Evolutionary conservation across 2,329 filamentous ascomycete species (phyloP).

Genomic region (Paracamarosporium sp.): DNA sequence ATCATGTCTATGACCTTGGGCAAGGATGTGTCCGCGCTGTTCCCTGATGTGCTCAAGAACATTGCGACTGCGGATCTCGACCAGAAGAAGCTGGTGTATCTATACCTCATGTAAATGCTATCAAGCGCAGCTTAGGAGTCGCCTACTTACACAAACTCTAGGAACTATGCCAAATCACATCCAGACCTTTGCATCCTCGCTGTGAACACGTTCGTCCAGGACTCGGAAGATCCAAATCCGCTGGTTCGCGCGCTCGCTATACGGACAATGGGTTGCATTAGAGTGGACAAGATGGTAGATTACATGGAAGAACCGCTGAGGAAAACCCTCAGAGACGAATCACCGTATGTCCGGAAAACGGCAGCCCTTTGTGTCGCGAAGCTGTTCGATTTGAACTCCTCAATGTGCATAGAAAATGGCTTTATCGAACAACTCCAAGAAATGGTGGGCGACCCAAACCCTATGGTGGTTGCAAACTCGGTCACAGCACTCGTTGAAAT

Average conservation of each 20-base stretch:
- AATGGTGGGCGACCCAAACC: constrained; percentile 95
- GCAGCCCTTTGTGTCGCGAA: constrained; percentile 98
- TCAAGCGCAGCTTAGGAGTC: neutral
- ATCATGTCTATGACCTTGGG: constrained; percentile 99
- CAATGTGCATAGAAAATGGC: constrained; percentile 94
- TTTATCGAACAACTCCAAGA: constrained; percentile 95
- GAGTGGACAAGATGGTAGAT: constrained; percentile 99
- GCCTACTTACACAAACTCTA: constrained; percentile 47
- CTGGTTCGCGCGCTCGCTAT: constrained; percentile 94
- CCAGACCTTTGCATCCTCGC: constrained; percentile 98
- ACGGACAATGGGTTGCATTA: constrained; percentile 97
- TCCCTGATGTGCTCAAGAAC: constrained; percentile 98
- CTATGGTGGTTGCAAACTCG: constrained; percentile 98
- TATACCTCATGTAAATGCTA: constrained; percentile 83
- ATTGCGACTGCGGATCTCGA: constrained; percentile 94
- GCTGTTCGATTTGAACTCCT: constrained; percentile 91
- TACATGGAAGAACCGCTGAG: constrained; percentile 98
- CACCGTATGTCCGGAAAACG: constrained; percentile 97
- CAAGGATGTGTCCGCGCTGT: constrained; percentile 96
- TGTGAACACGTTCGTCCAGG: constrained; percentile 98
- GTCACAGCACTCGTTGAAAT: constrained; percentile 95
- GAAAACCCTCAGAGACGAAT: constrained; percentile 96
- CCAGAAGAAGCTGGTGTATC: constrained; percentile 99
- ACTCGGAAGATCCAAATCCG: constrained; percentile 97
- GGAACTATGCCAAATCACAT: constrained; percentile 99